Evolutionary conservation across 352 stramenopile species (phyloP).

Genomic region (Lagenidium sp.): DNA sequence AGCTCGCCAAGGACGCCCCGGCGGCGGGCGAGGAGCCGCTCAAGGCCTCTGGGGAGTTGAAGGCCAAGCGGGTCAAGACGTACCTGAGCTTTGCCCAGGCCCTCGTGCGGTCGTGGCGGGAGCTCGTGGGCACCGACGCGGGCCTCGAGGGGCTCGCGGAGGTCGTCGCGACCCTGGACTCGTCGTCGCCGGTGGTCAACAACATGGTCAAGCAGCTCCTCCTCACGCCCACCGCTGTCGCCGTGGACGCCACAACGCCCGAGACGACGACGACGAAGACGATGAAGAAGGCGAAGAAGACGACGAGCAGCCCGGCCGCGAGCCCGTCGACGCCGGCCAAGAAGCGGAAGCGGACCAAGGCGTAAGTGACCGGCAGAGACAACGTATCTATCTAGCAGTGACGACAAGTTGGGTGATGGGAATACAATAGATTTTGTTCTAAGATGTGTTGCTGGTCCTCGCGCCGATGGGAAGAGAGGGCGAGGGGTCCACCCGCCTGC

Average conservation of each 20-base stretch:
- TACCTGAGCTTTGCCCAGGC: constrained; percentile 56
- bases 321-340: too few relatives aligned
- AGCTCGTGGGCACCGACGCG: constrained; percentile 12
- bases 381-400: background rate
- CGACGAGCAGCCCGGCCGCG: too few relatives aligned
- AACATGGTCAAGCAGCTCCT: constrained; percentile 60
- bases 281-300: constrained; percentile 18
- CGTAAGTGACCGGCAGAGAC: background rate
- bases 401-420: background rate
- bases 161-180: constrained; percentile 35
- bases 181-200: constrained; percentile 60
- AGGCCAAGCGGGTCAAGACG: constrained; percentile 73
- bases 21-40: constrained; percentile 22
- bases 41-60: constrained; percentile 41
- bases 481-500: background rate
- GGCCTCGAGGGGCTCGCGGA: constrained; percentile 28
- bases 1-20: too few relatives aligned
- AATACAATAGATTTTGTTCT: background rate
- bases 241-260: constrained; percentile 5
- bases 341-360: constrained; percentile 14
- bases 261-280: constrained; percentile 6
- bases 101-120: constrained; percentile 52
- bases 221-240: constrained; percentile 8
- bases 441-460: too few relatives aligned
- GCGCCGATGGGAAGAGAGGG: constrained; percentile 10